Evolutionary conservation across 768 basidiomycete species (phyloP).

Genomic region (Cubamyces lactineus): DNA sequence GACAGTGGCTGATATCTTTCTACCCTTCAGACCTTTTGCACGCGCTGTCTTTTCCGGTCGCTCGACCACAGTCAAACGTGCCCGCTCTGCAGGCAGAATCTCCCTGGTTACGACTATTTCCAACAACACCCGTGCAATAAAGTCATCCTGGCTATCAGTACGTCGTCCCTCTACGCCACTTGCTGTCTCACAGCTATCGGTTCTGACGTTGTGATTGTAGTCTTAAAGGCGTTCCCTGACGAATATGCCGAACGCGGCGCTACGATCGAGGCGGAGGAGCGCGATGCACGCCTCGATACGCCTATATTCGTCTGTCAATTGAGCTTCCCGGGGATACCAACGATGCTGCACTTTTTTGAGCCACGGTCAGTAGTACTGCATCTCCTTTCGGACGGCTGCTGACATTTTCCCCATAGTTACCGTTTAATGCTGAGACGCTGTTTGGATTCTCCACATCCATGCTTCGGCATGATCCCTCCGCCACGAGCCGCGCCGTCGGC

Average conservation of each 20-base stretch:
- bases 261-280: conserved; percentile 74
- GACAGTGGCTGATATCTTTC: conserved; percentile 3
- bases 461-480: conserved; percentile 93
- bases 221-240: conserved; percentile 70
- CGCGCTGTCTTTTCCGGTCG: conserved; percentile 85
- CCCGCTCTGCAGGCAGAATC: conserved; percentile 81
- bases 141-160: conserved; percentile 69
- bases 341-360: conserved; percentile 90
- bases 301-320: conserved; percentile 92
- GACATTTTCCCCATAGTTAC: conserved; percentile 53
- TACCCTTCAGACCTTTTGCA: conserved; percentile 79
- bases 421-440: conserved; percentile 97
- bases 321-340: conserved; percentile 90
- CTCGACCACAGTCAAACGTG: conserved; percentile 84
- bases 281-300: conserved; percentile 77
- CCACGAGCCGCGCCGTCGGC: conserved; percentile 43
- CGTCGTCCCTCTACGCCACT: conserved; percentile 12
- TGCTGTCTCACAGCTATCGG: conserved; percentile 8
- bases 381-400: background rate
- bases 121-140: conserved; percentile 81
- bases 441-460: conserved; percentile 73
- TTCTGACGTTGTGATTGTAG: conserved; percentile 37
- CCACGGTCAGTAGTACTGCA: conserved; percentile 54
- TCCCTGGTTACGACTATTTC: conserved; percentile 78
- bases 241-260: conserved; percentile 65